Evolutionary conservation across 495 filamentous ascomycete genomes (phyloP).

Genomic region (Annulohypoxylon moriforme): DNA sequence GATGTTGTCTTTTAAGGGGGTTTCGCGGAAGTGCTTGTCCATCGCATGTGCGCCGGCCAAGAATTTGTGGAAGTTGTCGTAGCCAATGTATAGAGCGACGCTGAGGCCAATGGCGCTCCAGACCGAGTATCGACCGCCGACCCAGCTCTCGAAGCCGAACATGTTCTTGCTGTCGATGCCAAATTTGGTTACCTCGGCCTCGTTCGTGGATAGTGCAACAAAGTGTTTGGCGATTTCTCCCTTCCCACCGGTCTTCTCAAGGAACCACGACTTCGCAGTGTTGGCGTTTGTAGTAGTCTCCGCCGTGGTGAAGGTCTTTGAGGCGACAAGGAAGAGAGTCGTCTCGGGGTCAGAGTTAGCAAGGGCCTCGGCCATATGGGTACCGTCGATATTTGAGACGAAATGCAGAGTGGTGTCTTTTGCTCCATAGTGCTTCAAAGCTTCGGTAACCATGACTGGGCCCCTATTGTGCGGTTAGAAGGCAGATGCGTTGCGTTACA

Average conservation of each 20-base stretch:
- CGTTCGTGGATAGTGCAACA: slow-evolving; percentile 96
- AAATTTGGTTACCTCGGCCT: slow-evolving; percentile 94
- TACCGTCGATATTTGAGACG: slow-evolving; percentile 99
- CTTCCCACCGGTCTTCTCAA: slow-evolving; percentile 75
- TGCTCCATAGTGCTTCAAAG: slow-evolving; percentile 91
- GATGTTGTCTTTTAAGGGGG: slow-evolving; percentile 94
- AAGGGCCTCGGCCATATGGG: slow-evolving; percentile 95
- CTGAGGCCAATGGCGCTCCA: slow-evolving; percentile 98
- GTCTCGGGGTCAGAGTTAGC: slow-evolving; percentile 92
- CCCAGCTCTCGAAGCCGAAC: slow-evolving; percentile 99
- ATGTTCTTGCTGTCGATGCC: slow-evolving; percentile 98
- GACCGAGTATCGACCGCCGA: slow-evolving; percentile 96
- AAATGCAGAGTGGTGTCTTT: slow-evolving; percentile 91
- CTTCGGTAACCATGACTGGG: slow-evolving; percentile 98
- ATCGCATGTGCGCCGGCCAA: slow-evolving; percentile 94
- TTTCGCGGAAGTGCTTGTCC: slow-evolving; percentile 96
- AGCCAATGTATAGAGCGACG: slow-evolving; percentile 93
- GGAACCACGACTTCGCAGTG: slow-evolving; percentile 96
- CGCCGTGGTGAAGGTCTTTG: slow-evolving; percentile 99
- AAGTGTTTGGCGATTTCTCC: slow-evolving; percentile 99
- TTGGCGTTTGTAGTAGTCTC: slow-evolving; percentile 98
- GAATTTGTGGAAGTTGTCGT: slow-evolving; percentile 97
- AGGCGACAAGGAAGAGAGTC: slow-evolving; percentile 95
- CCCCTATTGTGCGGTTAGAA: slow-evolving; percentile 70
- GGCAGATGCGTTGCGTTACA: not conserved